Evolutionary conservation across 2,329 filamentous ascomycete species (phyloP), one percentile per base, ranked within the genome.

Genomic region (Acrocalymma vagum): DNA sequence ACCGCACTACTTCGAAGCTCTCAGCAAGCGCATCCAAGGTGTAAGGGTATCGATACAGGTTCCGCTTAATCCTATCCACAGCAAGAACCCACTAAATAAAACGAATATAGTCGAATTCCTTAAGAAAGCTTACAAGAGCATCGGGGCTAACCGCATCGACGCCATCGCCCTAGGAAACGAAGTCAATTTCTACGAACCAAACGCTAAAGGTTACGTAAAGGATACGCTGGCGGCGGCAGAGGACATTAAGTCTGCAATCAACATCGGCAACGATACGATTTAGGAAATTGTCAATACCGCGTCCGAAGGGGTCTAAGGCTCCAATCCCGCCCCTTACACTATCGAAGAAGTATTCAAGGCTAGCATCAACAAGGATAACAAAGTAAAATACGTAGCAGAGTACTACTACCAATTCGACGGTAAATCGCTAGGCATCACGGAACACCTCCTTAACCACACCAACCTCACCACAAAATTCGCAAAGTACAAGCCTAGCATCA

Each of bases 101-200:
- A 25, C 28, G 9, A 39, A 30, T 24, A 16, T 39, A 7, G 20
- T 32, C 23, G 10, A 6, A 6, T 39, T 31, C 28, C 6, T 39
- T 21, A 25, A 39, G 14, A 14, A 32, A 31, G 36, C 36, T 4
- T 32, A 31, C 14, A 39, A 39, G 9, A 18, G 6, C 9, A 11
- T 39, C 22, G 28, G 36, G 14, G 20, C 28, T 9, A 20, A 31
- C 14, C 36, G 36, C 17, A 32, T 39, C n/a, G 23, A 39, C 20
- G 36, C 36, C 27, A 39, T 39, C 22, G 36, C 36, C 15, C 24
- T 39, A 20, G 28, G 36, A 28, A 32, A 31, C 28, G 36, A 39
- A 26, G 18, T 26, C 6, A 39, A 39, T 15, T 32, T 31, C 9
- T 39, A 31, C 22, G 21, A 39, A 17, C 6, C 13, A 6, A 18